phyloP scores from a whole-genome alignment of 352 stramenopile genomes.

The Phytophthora foliorum region DNA sequence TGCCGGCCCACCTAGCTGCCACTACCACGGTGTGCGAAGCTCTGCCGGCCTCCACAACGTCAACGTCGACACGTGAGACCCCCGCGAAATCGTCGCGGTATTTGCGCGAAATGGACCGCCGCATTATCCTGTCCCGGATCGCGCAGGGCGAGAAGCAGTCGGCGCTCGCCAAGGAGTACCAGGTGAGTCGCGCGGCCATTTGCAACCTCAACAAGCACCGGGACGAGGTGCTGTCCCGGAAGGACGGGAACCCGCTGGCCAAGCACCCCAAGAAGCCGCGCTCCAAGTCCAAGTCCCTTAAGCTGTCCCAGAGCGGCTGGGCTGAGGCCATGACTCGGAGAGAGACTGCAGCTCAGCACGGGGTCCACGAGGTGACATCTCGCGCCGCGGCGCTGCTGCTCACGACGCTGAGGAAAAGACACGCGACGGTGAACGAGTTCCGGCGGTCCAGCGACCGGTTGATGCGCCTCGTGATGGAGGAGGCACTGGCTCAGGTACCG shows the following conservation, averaged over 20 bases:
- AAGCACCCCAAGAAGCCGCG: slow-evolving; percentile 67
- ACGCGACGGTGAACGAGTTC: slow-evolving; percentile 46
- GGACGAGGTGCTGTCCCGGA: slow-evolving; percentile 51
- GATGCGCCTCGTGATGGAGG: slow-evolving; percentile 66
- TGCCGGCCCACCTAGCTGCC: slow-evolving; percentile 13
- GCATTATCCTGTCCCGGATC: slow-evolving; percentile 60
- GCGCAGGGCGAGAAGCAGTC: slow-evolving; percentile 69
- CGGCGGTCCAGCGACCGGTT: slow-evolving; percentile 50
- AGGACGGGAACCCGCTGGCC: slow-evolving; percentile 58
- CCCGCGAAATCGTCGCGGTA: slow-evolving; percentile 60
- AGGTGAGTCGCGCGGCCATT: slow-evolving; percentile 70
- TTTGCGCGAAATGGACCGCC: slow-evolving; percentile 71
- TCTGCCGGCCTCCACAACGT: not conserved
- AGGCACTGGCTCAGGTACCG: slow-evolving; percentile 52
- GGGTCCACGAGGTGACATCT: slow-evolving; percentile 53
- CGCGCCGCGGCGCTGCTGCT: slow-evolving; percentile 49
- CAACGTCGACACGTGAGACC: not conserved
- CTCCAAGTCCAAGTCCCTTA: slow-evolving; percentile 31
- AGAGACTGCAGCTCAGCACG: no score
- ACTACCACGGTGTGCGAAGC: not conserved
- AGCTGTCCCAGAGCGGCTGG: slow-evolving; percentile 25
- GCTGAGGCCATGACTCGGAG: not conserved
- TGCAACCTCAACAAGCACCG: slow-evolving; percentile 76
- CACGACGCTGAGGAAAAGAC: slow-evolving; percentile 44
- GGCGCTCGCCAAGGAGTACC: slow-evolving; percentile 70